Evolutionary conservation across 1,284 basidiomycete genomes (phyloP), one percentile per base, ranked within the genome.

Genomic region (Apiotrichum montevideense): DNA sequence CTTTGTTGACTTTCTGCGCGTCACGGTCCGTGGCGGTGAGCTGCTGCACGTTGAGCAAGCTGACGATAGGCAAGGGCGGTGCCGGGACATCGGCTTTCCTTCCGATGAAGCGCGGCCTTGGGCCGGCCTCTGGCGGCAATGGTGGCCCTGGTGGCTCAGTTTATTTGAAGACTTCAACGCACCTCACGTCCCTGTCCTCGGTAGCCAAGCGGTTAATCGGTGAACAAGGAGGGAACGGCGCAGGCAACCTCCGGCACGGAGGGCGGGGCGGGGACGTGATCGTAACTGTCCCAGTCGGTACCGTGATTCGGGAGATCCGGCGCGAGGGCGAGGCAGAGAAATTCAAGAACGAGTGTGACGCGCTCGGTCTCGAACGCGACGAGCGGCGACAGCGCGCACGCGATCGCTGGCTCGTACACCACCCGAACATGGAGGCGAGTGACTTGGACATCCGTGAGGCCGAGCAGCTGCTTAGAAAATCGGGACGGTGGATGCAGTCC

Each of bases 61-160:
- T 58, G 48, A 64, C 45, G 35, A 33, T 65, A 90, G 88, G 88
- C 46, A 85, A 82, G 69, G 92, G 91, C 29, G 88, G 90, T 0
- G 79, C 89, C 54, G 90, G 90, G 15, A 88, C 88, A 60, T 86
- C 86, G 13, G 87, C 88, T 3, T 90, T 92, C 65, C 57, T 87
- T 88, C 77, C 88, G 87, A 69, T 88, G 81, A 75, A 83, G 83
- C 58, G 54, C 13, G 82, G 85, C 0, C 83, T 84, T 59, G 90
- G 91, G 0, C 89, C 90, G 0, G 89, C 92, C 0, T 90, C 88
- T 9, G 93, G 93, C 1, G 93, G 92, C 1, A 87, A 88, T 62
- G 93, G 94, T 15, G 93, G 91, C 0, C 82, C 82, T 47, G 94
- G 93, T 33, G 91, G 89, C 1, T 85, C 88, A 61, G 84, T 97